These are phyloP conservation scores for Scenedesmus sp. DNA, from an alignment of 163 green algal genomes.

Conservation along the genomic window DNA sequence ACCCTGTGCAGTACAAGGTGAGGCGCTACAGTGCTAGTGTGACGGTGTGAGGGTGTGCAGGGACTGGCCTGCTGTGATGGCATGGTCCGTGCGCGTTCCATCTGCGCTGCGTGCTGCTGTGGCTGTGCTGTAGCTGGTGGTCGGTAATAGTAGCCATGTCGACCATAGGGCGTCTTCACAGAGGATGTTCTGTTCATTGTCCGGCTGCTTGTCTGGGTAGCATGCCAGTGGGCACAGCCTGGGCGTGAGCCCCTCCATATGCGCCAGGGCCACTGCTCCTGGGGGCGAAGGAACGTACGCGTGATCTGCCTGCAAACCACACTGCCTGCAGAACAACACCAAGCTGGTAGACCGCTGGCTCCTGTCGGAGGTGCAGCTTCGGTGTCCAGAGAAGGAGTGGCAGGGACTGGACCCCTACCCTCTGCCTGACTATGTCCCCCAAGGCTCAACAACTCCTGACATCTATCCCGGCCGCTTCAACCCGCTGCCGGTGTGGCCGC, in stretches of 20 bases:
- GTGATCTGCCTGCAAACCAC: background rate
- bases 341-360: conserved; percentile 19
- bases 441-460: background rate
- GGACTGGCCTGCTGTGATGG: too few relatives aligned
- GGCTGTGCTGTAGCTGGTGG: background rate
- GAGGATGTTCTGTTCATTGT: too few relatives aligned
- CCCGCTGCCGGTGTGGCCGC: conserved; percentile 9
- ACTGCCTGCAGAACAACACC: background rate
- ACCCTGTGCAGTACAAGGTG: background rate
- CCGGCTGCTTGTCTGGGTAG: background rate
- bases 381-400: conserved; percentile 17
- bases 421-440: background rate
- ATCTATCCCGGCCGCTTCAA: conserved; percentile 22
- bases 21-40: background rate
- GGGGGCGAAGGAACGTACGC: too few relatives aligned
- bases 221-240: background rate
- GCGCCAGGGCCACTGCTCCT: too few relatives aligned
- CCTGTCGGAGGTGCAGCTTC: conserved; percentile 1
- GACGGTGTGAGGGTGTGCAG: too few relatives aligned
- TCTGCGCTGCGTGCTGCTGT: background rate
- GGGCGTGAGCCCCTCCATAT: background rate
- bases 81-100: too few relatives aligned
- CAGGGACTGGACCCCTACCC: background rate
- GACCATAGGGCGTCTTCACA: too few relatives aligned
- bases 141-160: too few relatives aligned